Evolutionary conservation across 352 stramenopile genomes (phyloP).

Genomic region (Pelagophyceae sp.): DNA sequence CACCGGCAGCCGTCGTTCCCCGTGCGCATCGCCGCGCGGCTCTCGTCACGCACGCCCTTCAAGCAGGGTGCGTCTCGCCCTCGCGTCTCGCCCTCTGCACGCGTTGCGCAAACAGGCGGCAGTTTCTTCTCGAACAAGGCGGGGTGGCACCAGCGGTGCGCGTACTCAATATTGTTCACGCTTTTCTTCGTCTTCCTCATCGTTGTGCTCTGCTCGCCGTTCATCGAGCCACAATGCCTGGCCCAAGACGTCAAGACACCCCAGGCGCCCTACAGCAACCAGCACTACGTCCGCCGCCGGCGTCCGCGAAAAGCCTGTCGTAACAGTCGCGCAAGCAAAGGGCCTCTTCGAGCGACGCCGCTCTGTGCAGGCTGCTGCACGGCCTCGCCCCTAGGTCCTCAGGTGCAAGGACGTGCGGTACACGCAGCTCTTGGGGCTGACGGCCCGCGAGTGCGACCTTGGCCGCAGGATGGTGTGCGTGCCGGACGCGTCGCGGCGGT

Average conservation of each 20-base stretch:
- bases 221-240: neutral
- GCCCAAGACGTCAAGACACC: neutral
- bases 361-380: too few species aligned
- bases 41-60: too few species aligned
- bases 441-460: slow-evolving; percentile 30
- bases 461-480: slow-evolving; percentile 32
- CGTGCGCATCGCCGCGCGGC: too few species aligned
- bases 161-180: neutral
- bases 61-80: neutral
- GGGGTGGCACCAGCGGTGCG: neutral
- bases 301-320: too few species aligned
- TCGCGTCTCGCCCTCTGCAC: neutral
- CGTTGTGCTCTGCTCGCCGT: neutral
- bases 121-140: neutral
- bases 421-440: slow-evolving; percentile 26
- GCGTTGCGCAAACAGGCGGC: neutral
- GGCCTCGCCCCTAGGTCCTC: too few species aligned
- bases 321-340: too few species aligned
- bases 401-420: slow-evolving; percentile 22
- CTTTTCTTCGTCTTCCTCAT: neutral
- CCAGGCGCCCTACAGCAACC: neutral
- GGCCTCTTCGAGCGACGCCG: too few species aligned
- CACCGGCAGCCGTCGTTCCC: too few species aligned
- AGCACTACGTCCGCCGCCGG: neutral
- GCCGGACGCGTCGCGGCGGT: too few species aligned